Percentiles rank a stretch among this genome's conserved stretches.
phyloP scores from a whole-genome alignment of 2,329 filamentous ascomycete genomes.

The Chrysoporthe deuterocubensis region DNA sequence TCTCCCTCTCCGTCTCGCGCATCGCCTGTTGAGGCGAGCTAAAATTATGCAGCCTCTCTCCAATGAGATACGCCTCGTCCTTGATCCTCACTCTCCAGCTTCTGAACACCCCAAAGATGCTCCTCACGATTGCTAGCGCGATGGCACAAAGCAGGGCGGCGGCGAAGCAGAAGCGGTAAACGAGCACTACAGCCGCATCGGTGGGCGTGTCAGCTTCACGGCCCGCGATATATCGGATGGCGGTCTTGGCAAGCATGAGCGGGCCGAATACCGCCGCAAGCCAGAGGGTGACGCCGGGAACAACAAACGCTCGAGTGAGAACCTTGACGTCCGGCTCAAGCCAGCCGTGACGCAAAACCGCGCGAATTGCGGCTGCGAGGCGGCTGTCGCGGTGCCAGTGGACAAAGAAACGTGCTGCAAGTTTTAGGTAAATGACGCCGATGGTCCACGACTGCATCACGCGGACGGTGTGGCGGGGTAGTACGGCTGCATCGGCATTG shows the following conservation, averaged over 20 bases:
- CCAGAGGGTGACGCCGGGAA: conserved; percentile 72
- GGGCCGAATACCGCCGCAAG: conserved; percentile 67
- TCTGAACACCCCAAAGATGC: conserved; percentile 65
- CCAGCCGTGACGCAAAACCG: conserved; percentile 75
- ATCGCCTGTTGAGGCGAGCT: conserved; percentile 49
- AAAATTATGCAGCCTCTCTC: conserved; percentile 94
- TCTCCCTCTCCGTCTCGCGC: conserved; percentile 25
- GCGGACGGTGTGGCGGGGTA: conserved; percentile 71
- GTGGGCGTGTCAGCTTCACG: conserved; percentile 29
- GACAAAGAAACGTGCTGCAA: conserved; percentile 71
- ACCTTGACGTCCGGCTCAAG: conserved; percentile 77
- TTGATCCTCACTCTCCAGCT: conserved; percentile 81
- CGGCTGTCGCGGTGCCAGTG: conserved; percentile 71
- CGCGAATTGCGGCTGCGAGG: conserved; percentile 73
- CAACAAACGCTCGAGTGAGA: conserved; percentile 83
- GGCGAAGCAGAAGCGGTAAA: conserved; percentile 73
- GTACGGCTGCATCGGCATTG: conserved; percentile 35
- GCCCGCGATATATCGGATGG: conserved; percentile 46
- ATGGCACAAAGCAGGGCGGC: conserved; percentile 56
- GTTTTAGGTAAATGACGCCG: conserved; percentile 86
- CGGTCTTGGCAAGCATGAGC: conserved; percentile 57
- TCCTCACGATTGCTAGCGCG: conserved; percentile 49
- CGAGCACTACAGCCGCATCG: conserved; percentile 41
- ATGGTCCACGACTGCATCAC: conserved; percentile 94
- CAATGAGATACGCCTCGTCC: conserved; percentile 96